A percentile compares a stretch with the other conserved stretches of the same genome.
Evolutionary conservation across 441 rosid genomes (phyloP).

Genomic region (Arabidopsis lyrata): DNA sequence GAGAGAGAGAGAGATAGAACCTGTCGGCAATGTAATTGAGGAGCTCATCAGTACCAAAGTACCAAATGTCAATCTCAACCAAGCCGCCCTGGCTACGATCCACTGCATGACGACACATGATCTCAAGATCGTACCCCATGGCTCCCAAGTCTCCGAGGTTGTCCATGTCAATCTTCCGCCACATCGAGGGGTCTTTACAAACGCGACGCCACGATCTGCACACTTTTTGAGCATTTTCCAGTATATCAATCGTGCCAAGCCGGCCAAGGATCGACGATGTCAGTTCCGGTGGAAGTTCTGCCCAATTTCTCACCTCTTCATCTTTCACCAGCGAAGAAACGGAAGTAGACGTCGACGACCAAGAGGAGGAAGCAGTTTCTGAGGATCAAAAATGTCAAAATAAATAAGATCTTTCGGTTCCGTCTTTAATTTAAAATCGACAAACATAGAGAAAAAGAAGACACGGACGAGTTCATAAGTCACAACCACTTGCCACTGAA

Average conservation of each 20-base stretch:
- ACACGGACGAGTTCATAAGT: background rate
- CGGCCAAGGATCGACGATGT: slow-evolving; percentile 48
- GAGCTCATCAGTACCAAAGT: slow-evolving; percentile 52
- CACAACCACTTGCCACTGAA: background rate
- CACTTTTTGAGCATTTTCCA: slow-evolving; percentile 56
- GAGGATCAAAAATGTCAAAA: background rate
- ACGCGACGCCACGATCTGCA: slow-evolving; percentile 56
- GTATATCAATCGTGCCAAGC: slow-evolving; percentile 49
- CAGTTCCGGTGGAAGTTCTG: slow-evolving; percentile 63
- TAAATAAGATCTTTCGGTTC: background rate
- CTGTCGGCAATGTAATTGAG: slow-evolving; percentile 53
- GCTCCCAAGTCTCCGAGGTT: slow-evolving; percentile 8
- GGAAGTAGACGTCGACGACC: background rate
- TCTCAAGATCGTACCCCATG: slow-evolving; percentile 25
- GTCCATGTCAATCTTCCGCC: slow-evolving; percentile 60
- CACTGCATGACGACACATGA: slow-evolving; percentile 58
- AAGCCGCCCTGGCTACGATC: slow-evolving; percentile 59
- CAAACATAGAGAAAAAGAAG: background rate
- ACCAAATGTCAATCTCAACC: slow-evolving; percentile 47
- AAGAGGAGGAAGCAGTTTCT: background rate
- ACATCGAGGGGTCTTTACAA: slow-evolving; percentile 60
- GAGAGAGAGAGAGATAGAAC: slow-evolving; percentile 37
- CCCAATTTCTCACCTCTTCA: slow-evolving; percentile 48
- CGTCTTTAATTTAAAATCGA: background rate
- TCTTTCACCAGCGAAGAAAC: background rate